A percentile compares a stretch with the other conserved stretches of the same genome.
phyloP scores from a whole-genome alignment of 139 green algal species.

The Parachlorella kessleri region DNA sequence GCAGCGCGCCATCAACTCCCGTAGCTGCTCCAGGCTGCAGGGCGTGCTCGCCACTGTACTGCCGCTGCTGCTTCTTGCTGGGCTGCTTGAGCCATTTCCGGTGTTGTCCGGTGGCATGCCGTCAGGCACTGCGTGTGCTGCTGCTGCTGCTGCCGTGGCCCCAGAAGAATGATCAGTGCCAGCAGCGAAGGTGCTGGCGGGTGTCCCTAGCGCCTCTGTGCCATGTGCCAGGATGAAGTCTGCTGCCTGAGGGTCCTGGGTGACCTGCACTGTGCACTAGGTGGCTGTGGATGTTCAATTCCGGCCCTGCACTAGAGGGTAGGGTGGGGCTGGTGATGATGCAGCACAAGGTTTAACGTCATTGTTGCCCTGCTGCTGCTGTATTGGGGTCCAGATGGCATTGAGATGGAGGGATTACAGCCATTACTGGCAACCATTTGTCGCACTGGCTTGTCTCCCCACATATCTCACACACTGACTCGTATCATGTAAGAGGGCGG shows the following conservation, averaged over 20 bases:
- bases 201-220: slow-evolving; percentile 69
- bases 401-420: not conserved
- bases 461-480: too few species aligned
- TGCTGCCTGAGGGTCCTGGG: slow-evolving; percentile 49
- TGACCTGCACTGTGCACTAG: slow-evolving; percentile 47
- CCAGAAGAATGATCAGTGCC: too few species aligned
- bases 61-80: too few species aligned
- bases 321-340: too few species aligned
- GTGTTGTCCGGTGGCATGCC: too few species aligned
- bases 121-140: too few species aligned
- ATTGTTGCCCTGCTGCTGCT: not conserved
- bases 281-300: too few species aligned
- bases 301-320: too few species aligned
- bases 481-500: not conserved
- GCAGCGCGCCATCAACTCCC: slow-evolving; percentile 51
- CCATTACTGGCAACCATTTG: not conserved
- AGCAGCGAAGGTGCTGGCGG: slow-evolving; percentile 15
- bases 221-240: slow-evolving; percentile 94
- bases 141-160: too few species aligned
- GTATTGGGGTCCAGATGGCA: not conserved
- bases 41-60: not conserved
- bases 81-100: too few species aligned
- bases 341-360: not conserved
- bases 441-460: not conserved
- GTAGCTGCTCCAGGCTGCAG: slow-evolving; percentile 43